Base-by-base conservation (phyloP, 2,329 filamentous ascomycete genomes). In the Aureobasidium sp. region DNA sequence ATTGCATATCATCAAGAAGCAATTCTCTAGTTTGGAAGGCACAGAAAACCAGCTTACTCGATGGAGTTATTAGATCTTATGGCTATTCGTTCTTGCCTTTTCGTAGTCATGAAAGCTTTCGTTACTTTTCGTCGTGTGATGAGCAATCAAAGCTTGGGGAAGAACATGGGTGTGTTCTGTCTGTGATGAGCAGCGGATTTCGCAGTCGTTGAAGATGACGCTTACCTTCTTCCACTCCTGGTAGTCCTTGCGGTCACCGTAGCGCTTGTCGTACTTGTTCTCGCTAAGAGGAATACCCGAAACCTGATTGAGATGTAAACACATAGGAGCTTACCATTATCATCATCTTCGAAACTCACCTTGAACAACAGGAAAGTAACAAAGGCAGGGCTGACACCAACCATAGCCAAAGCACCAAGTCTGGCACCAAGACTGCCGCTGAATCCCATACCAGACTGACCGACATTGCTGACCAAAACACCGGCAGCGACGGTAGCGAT, bases 241-340 rank as follows among this genome's bases (percentile, higher is more conserved):
- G 68, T 89, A 88, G 64, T 88, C 85, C 73, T 83, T 81, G 44
- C 82, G 76, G 64, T 85, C 76, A 0, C 85, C 85, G 68, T 83
- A 89, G 59, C 76, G 76, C 73, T 83, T 79, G 71, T 89, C 84
- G 68, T 89, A 89, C 74, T 89, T 89, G 45, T 76, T 77, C 76
- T 89, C 85, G 66, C 84, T 88, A 72, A 89, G 66, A 5, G 86
- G 85, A 29, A 89, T 78, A 7, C 86, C 85, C 47, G 73, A 74
- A 2, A 76, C 73, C 73, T 75, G 47, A 1, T 49, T 12, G 15
- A 39, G 5, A 5, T 15, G 60, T 62, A 33, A 66, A 62, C 52
- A 24, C 4, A 49, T n/a, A 22, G n/a, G 27, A 12, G 4, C 14
- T 37, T 27, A 17, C 5, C 19, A 0, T 39, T 49, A 24, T 44